phyloP scores from a whole-genome alignment of 345 rosid species.

The Pugionium dolabratum region DNA sequence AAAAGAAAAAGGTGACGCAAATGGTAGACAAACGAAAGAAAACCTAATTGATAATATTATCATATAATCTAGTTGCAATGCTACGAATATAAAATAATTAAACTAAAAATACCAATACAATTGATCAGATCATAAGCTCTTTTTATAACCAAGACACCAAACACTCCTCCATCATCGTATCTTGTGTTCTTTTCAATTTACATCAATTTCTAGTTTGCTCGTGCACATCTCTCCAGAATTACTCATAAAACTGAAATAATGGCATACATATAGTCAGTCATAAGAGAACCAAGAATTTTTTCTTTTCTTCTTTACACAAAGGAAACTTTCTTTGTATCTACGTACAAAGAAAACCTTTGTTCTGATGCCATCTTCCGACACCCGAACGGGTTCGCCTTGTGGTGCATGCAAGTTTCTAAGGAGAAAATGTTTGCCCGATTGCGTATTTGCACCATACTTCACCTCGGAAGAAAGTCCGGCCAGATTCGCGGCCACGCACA shows the following conservation, averaged over 20 bases:
- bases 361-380: constrained; percentile 17
- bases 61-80: background rate
- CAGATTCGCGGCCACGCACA: constrained; percentile 53
- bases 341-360: background rate
- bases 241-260: background rate
- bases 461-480: constrained; percentile 52
- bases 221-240: constrained; percentile 5
- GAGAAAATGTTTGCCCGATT: constrained; percentile 49
- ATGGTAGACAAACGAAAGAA: constrained; percentile 2
- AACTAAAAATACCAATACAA: background rate
- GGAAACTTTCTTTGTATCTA: background rate
- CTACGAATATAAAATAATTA: background rate
- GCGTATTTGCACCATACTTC: constrained; percentile 50
- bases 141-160: constrained; percentile 33
- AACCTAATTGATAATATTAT: background rate
- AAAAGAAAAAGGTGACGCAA: constrained; percentile 11
- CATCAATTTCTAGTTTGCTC: constrained; percentile 29
- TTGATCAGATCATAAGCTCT: background rate
- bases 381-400: constrained; percentile 48
- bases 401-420: constrained; percentile 60
- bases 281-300: background rate
- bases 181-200: background rate
- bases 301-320: background rate
- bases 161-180: constrained; percentile 10
- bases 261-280: background rate